Conservation (phyloP, 495 filamentous ascomycete species). For the Copromyces sp. region DNA sequence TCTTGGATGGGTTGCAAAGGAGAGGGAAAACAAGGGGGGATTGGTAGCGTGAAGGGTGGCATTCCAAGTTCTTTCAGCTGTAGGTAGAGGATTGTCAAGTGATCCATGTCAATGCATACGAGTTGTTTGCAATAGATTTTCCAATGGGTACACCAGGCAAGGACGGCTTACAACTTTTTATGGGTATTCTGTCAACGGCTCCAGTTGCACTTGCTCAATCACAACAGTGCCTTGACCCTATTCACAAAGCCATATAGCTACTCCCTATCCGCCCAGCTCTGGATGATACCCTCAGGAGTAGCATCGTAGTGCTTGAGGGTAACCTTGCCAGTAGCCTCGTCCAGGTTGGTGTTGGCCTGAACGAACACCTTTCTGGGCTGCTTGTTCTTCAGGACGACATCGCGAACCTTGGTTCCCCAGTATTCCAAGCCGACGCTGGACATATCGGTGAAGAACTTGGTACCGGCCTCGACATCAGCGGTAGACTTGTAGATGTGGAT, state of each 20-base stretch:
- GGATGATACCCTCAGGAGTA: conserved; percentile 72
- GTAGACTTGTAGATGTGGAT: conserved; percentile 88
- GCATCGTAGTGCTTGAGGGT: conserved; percentile 83
- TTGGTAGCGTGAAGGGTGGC: not conserved
- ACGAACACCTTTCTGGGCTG: conserved; percentile 93
- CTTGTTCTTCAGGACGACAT: conserved; percentile 75
- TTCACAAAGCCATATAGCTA: not conserved
- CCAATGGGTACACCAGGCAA: not conserved
- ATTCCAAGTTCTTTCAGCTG: not conserved
- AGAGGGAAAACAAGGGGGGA: conserved; percentile 18
- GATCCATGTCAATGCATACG: not conserved
- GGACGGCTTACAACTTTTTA: not conserved
- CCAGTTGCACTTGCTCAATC: not conserved
- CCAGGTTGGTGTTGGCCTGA: conserved; percentile 75
- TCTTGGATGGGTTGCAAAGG: conserved; percentile 45
- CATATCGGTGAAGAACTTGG: conserved; percentile 70
- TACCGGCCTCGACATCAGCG: conserved; percentile 67
- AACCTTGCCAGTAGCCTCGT: conserved; percentile 59
- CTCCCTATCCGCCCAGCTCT: conserved; percentile 78
- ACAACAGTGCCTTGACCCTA: not conserved
- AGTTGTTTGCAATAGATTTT: not conserved
- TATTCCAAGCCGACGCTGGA: conserved; percentile 69
- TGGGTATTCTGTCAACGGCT: not conserved
- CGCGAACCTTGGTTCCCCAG: conserved; percentile 66
- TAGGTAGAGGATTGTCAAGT: not conserved